A percentile compares a stretch with the other conserved stretches of the same genome.
These are phyloP conservation scores for Paramyrothecium roridum DNA, from an alignment of 2,329 filamentous ascomycete species.

Conservation along the genomic window DNA sequence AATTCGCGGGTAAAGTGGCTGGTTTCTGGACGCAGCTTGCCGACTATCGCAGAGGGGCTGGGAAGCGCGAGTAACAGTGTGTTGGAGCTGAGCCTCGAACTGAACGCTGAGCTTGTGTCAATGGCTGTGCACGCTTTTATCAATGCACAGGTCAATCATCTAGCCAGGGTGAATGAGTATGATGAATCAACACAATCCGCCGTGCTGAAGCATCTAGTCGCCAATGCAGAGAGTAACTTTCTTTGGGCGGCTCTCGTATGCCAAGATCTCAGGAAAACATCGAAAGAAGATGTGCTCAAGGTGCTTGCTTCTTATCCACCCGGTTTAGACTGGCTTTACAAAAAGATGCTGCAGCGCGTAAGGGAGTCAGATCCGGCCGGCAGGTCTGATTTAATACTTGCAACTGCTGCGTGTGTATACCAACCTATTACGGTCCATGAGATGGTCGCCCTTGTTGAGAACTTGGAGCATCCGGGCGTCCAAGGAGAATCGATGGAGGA, in stretches of 20 bases:
- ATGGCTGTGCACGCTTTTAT: conserved; percentile 32
- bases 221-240: conserved; percentile 31
- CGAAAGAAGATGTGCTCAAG: neutral
- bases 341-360: neutral
- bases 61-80: conserved; percentile 13
- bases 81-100: conserved; percentile 25
- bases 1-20: conserved; percentile 32
- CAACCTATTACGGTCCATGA: conserved; percentile 33
- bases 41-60: conserved; percentile 29
- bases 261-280: conserved; percentile 3
- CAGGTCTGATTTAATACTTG: conserved; percentile 30
- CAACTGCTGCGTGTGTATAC: conserved; percentile 21
- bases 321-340: neutral
- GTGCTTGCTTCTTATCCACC: neutral
- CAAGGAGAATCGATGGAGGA: neutral
- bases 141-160: conserved; percentile 20
- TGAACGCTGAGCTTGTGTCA: conserved; percentile 28
- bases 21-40: conserved; percentile 34
- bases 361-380: conserved; percentile 12
- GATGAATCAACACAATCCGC: neutral
- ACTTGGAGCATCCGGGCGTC: conserved; percentile 1
- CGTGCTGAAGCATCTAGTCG: conserved; percentile 10
- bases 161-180: conserved; percentile 11
- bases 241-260: conserved; percentile 18
- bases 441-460: conserved; percentile 17